Base-by-base conservation (phyloP, 306 rosid genomes). In the Cercis canadensis region DNA sequence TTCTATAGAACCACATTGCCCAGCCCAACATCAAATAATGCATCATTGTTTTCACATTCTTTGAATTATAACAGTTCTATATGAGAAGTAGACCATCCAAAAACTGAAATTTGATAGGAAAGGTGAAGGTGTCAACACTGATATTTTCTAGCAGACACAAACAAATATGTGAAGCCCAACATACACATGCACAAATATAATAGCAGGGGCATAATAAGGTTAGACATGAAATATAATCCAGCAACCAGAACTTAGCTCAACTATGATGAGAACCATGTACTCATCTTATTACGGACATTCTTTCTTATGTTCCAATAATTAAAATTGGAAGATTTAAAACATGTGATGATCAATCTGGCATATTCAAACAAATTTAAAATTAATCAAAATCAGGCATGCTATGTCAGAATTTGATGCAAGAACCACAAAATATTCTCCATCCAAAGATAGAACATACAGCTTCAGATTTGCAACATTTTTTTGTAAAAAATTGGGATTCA, bases 381-480 rank as follows among this genome's bases (percentile, higher is more conserved):
- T 41, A 69, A 56, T 54, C 46, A 55, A 29, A 51, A 19, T 24
- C 76, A 62, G n/a, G 19, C 12, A 63, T 46, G 18, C 55, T 16
- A 53, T 55, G 16, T 18, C 8, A 54, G 36, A n/a, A 12, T 41
- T 61, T 7, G 21, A 51, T 62, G 24, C 7, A 49, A 29, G 13
- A 65, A 50, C 52, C 57, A 57, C 14, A 7, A 63, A 56, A 77
- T 55, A 36, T 67, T 33, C 46, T 52, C 19, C 76, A 45, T 24
- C 37, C 56, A 60, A 12, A 33, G 51, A 50, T 40, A 41, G 11
- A 13, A 40, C 24, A 14, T 13, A 44, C 46, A 62, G 7, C 47
- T 17, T 52, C 54, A 53, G 45, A 47, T 15, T 45, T 44, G 61
- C 55, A 58, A 36, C 65, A 59, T 34, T 54, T 36, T 67, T 55